Evolutionary conservation across 768 basidiomycete genomes (phyloP), one percentile per base, ranked within the genome.

Genomic region (Suillus americanus): DNA sequence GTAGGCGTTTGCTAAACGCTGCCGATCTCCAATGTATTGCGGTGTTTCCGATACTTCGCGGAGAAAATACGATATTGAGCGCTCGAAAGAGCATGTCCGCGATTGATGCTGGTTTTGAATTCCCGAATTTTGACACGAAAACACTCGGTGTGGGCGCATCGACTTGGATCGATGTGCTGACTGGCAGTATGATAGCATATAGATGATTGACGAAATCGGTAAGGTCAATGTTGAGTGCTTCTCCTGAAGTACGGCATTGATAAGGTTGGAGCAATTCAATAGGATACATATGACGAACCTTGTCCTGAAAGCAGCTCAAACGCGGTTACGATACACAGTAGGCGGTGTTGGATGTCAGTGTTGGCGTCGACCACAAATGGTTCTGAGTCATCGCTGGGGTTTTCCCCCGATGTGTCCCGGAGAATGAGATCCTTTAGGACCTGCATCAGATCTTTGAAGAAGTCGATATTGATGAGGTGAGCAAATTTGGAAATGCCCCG

Each of bases 391-490:
- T 75, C 78, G 30, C 76, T 77, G n/a, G 80, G 78, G 35, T 80
- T 77, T 63, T 79, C 78, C 54, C 80, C 79, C 16, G 57, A 51
- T 50, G 67, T 66, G 48, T 83, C 81, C 66, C 86, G 86, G 60
- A 80, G 72, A 70, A 96, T 86, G 64, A 96, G 84, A 64, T 83
- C 83, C 78, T 92, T 92, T 40, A 99, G 81, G 6, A 95, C 93
- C 62, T 86, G 82, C 81, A 99, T 85, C 55, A 99, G 82, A 78
- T 99, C 97, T 72, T 90, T 89, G 86, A 99, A 99, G 79, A 99
- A 99, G 75, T 99, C 96, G 70, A 99, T 86, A 77, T 97, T 99
- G 75, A 99, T 95, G 64, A 98, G 86, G 74, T 99, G 97, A 1
- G 97, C 91, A 73, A 94, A 99, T 79, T 88, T 89, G 3, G 95